phyloP scores from a whole-genome alignment of 2,329 filamentous ascomycete species.

The Hortaea sp. region DNA sequence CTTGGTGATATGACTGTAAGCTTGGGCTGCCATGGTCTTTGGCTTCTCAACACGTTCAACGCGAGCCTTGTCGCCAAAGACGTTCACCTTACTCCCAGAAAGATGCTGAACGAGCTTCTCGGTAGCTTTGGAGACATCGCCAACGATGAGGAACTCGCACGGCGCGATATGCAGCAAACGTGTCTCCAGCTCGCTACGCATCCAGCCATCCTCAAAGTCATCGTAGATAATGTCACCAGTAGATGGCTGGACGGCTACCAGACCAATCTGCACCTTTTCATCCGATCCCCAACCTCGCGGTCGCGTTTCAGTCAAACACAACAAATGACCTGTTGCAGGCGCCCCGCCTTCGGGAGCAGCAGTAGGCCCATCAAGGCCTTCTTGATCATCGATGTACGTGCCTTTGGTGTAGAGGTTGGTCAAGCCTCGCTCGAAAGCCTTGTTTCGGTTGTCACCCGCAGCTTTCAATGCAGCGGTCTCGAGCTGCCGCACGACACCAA shows the following conservation, averaged over 20 bases:
- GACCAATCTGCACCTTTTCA: constrained; percentile 83
- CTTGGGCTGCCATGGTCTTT: constrained; percentile 73
- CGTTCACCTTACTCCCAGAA: constrained; percentile 76
- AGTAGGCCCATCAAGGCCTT: constrained; percentile 55
- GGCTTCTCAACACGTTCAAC: constrained; percentile 68
- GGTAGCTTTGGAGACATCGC: constrained; percentile 77
- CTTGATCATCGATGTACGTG: constrained; percentile 90
- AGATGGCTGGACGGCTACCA: constrained; percentile 87
- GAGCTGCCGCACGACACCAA: constrained; percentile 86
- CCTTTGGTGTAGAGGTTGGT: constrained; percentile 97
- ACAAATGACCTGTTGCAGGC: constrained; percentile 68
- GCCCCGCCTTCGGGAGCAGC: constrained; percentile 47
- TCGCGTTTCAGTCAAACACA: constrained; percentile 81
- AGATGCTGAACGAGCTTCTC: constrained; percentile 88
- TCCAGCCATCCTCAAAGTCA: constrained; percentile 92
- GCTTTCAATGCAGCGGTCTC: constrained; percentile 96
- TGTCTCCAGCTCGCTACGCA: constrained; percentile 93
- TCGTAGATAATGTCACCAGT: constrained; percentile 96
- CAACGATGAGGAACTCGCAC: constrained; percentile 89
- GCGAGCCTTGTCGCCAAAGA: constrained; percentile 82
- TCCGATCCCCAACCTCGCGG: constrained; percentile 75
- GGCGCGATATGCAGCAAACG: constrained; percentile 90
- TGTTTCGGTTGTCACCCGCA: constrained; percentile 84
- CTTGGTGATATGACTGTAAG: constrained; percentile 78
- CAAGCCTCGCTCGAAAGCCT: constrained; percentile 82